Evolutionary conservation across 352 stramenopile species (phyloP), one percentile per base, ranked within the genome.

Genomic region (Lagenidium giganteum): DNA sequence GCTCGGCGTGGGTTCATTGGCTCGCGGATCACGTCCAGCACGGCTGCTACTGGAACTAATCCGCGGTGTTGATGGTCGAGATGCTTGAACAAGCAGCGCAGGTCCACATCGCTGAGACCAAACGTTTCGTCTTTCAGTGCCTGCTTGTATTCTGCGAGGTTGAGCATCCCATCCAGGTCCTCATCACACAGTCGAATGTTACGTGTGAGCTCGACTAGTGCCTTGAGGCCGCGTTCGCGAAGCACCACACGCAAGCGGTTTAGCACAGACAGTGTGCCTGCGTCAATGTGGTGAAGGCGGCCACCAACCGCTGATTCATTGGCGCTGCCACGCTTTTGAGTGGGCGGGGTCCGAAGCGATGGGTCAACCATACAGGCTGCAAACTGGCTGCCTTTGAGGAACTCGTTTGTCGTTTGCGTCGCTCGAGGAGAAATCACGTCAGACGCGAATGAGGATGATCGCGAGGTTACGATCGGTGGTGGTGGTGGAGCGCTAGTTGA

Each of bases 21-120:
- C n/a, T 79, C 78, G 16, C 84, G 70, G 8, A 97, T 67, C 8
- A 87, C 68, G 49, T 89, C 67, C 23, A 97, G 57, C 24, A 93
- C 91, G 21, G 88, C 73, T 31, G 86, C 59, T 32, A 95, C 61
- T 20, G 73, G 59, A 40, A 97, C 76, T 13, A 36, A 33, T 4
- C 83, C 86, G 17, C 61, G 76, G 27, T 78, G 55, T 45, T 95
- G 73, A n/a, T 36, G 30, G 53, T 97, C 88, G 41, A 96, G 71
- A 57, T 74, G 61, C 7, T 57, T 63, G 52, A 95, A 93, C 17
- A 93, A 45, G 8, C 83, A 67, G 13, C 81, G 76, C 34, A 89
- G 32, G 43, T 93, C 77, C 7, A 70, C 71, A 27, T 87, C 77
- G 26, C 74, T 89, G 18, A 86, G 63, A 21, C 71, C 42, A 42